phyloP scores from a whole-genome alignment of 2,329 filamentous ascomycete species.

The Colletotrichum acutatum region DNA sequence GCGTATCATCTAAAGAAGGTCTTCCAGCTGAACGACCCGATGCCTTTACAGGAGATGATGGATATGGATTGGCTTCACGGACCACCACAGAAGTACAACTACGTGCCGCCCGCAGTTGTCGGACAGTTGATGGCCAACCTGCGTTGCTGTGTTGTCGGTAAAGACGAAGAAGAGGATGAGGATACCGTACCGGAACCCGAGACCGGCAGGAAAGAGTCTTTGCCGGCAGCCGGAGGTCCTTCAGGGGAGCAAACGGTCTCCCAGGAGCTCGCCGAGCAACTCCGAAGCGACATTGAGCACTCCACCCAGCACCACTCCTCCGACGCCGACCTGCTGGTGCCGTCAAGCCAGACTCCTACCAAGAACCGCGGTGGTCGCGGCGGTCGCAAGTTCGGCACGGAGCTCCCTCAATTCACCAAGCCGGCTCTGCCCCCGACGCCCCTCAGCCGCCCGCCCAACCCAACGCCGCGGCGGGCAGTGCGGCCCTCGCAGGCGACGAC shows the following conservation, averaged over 20 bases:
- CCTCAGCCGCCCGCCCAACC: conserved; percentile 30
- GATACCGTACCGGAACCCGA: conserved; percentile 16
- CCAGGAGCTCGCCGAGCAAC: conserved; percentile 63
- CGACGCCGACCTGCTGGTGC: conserved; percentile 44
- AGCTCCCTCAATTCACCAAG: conserved; percentile 23
- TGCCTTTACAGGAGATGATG: conserved; percentile 62
- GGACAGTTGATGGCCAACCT: conserved; percentile 69
- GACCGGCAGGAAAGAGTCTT: conserved; percentile 14
- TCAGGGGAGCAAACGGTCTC: conserved; percentile 51
- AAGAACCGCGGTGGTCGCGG: not conserved
- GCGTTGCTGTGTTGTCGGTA: conserved; percentile 59
- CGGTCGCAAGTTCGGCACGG: conserved; percentile 13
- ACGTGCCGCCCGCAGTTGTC: conserved; percentile 66
- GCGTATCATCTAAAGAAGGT: conserved; percentile 67
- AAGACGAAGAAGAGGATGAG: conserved; percentile 39
- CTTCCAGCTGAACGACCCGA: conserved; percentile 71
- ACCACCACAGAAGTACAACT: conserved; percentile 62
- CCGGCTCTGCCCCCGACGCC: conserved; percentile 28
- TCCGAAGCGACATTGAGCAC: conserved; percentile 53
- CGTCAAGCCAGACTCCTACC: conserved; percentile 42
- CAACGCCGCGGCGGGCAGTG: conserved; percentile 31
- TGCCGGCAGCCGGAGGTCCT: conserved; percentile 16
- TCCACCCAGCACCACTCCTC: conserved; percentile 47
- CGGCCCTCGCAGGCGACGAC: conserved; percentile 48
- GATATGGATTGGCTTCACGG: conserved; percentile 64